Percentiles rank a stretch among this genome's conserved stretches.
Evolutionary conservation across 176 grass and related monocot species (phyloP).

Genomic region (Musa itinerans): DNA sequence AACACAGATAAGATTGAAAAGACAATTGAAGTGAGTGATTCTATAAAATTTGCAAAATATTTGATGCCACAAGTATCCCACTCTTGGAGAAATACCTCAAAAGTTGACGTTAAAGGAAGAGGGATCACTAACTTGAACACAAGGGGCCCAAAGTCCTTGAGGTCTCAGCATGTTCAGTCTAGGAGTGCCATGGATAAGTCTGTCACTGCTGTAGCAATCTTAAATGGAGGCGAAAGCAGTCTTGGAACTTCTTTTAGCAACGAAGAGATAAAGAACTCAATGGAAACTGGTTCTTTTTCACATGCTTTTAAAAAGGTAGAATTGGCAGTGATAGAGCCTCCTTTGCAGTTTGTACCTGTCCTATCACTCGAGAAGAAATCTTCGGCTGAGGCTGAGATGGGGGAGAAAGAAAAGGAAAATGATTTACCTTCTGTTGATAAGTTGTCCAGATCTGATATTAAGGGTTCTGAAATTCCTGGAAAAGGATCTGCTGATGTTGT

Average conservation of each 20-base stretch:
- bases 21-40: conserved; percentile 32
- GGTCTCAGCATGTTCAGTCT: conserved; percentile 27
- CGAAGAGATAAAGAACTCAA: conserved; percentile 23
- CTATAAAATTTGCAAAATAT: conserved; percentile 43
- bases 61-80: conserved; percentile 40
- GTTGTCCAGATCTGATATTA: neutral
- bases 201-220: neutral
- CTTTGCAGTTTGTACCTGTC: conserved; percentile 18
- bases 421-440: neutral
- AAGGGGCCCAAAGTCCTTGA: conserved; percentile 44
- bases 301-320: conserved; percentile 17
- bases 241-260: conserved; percentile 10
- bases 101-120: conserved; percentile 48
- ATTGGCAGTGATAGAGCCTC: conserved; percentile 18
- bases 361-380: conserved; percentile 28
- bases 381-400: conserved; percentile 5
- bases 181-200: conserved; percentile 27
- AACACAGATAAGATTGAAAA: conserved; percentile 47
- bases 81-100: conserved; percentile 29
- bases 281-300: conserved; percentile 6
- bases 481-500: conserved; percentile 32
- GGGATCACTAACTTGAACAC: conserved; percentile 33
- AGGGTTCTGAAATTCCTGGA: conserved; percentile 36
- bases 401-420: conserved; percentile 31
- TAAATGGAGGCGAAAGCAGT: conserved; percentile 31